Conservation (phyloP, 495 filamentous ascomycete genomes). For the Amorphotheca resinae region DNA sequence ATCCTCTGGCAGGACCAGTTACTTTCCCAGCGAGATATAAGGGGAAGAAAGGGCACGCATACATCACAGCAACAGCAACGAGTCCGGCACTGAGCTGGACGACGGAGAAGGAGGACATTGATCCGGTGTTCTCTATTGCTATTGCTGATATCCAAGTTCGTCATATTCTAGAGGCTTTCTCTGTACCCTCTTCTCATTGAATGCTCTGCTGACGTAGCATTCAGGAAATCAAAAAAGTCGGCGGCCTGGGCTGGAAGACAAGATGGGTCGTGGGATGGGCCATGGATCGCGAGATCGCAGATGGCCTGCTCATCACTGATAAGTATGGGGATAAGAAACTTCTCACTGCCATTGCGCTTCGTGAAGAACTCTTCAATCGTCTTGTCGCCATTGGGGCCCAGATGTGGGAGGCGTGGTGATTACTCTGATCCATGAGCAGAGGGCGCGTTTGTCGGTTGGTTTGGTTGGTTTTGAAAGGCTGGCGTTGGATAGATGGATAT, state of each 20-base stretch:
- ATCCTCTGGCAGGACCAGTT: slow-evolving; percentile 46
- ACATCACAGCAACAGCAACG: slow-evolving; percentile 49
- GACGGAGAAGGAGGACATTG: slow-evolving; percentile 36
- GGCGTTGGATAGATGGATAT: no score
- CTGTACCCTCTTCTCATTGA: not conserved
- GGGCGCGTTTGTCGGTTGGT: no score
- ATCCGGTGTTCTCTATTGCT: slow-evolving; percentile 40
- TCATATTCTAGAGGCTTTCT: not conserved
- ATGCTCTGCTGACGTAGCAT: not conserved
- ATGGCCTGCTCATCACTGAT: slow-evolving; percentile 61
- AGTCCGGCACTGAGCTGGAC: slow-evolving; percentile 48
- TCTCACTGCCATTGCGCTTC: slow-evolving; percentile 58
- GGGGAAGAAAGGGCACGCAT: slow-evolving; percentile 59
- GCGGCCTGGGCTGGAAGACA: slow-evolving; percentile 80
- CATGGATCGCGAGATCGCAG: slow-evolving; percentile 59
- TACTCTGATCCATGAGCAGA: no score
- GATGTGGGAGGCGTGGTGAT: slow-evolving; percentile 76
- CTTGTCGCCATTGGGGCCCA: slow-evolving; percentile 71
- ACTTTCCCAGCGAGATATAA: slow-evolving; percentile 62
- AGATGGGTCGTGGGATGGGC: slow-evolving; percentile 79
- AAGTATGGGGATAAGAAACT: slow-evolving; percentile 39
- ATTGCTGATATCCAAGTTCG: slow-evolving; percentile 31
- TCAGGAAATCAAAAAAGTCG: slow-evolving; percentile 64
- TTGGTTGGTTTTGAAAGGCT: no score
- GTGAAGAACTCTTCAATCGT: slow-evolving; percentile 81